Evolutionary conservation across 768 basidiomycete species (phyloP).

Genomic region (Suillus americanus): DNA sequence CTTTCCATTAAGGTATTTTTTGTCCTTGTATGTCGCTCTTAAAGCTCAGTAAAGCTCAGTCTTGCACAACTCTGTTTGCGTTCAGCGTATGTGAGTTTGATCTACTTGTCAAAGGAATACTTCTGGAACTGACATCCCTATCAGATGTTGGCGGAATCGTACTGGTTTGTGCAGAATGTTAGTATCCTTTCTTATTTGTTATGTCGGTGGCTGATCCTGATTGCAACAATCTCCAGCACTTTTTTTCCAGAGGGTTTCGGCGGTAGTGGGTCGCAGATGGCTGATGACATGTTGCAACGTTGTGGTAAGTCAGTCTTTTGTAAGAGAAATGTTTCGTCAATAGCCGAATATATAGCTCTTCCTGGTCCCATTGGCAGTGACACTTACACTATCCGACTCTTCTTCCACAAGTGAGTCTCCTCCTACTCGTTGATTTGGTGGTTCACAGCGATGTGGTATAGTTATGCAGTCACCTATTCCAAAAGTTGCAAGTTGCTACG

Average conservation of each 20-base stretch:
- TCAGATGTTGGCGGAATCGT: neutral
- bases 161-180: neutral
- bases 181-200: neutral
- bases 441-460: neutral
- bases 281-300: neutral
- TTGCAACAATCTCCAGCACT: neutral
- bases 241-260: neutral
- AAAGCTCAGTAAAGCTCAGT: neutral
- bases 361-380: neutral
- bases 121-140: neutral
- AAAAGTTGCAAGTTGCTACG: neutral
- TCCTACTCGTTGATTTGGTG: neutral
- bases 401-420: neutral
- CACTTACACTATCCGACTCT: neutral
- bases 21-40: neutral
- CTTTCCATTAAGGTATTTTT: neutral
- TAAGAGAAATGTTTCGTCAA: neutral
- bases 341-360: neutral
- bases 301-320: neutral
- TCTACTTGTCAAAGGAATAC: neutral
- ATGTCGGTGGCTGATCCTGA: neutral
- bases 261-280: neutral
- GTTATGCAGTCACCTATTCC: neutral
- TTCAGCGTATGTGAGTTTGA: neutral
- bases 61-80: neutral